These are phyloP conservation scores for Phialophora chinensis DNA, from an alignment of 2,329 filamentous ascomycete genomes.

Conservation along the genomic window DNA sequence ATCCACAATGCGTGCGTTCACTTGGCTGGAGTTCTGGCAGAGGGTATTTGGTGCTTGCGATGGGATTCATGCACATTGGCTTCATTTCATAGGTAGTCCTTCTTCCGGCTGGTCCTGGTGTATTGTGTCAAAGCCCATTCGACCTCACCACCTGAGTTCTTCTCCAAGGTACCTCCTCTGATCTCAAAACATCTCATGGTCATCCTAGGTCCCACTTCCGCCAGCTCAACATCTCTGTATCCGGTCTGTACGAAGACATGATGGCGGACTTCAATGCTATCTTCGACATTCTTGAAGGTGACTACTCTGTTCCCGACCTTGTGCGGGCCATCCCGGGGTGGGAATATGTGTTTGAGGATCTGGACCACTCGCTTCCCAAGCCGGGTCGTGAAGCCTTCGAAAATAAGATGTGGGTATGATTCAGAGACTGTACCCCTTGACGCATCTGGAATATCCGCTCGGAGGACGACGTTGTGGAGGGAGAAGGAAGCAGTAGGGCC, in stretches of 20 bases:
- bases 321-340: slow-evolving; percentile 78
- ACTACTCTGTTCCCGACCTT: slow-evolving; percentile 89
- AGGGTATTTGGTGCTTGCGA: slow-evolving; percentile 2
- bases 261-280: slow-evolving; percentile 86
- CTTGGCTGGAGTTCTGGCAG: neutral
- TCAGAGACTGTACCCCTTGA: slow-evolving; percentile 88
- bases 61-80: neutral
- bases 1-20: neutral
- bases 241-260: slow-evolving; percentile 94
- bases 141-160: slow-evolving; percentile 81
- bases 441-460: slow-evolving; percentile 89
- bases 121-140: slow-evolving; percentile 98
- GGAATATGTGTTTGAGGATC: slow-evolving; percentile 92
- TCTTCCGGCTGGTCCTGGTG: slow-evolving; percentile 90
- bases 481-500: slow-evolving; percentile 87
- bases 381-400: slow-evolving; percentile 86
- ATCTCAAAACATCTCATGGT: slow-evolving; percentile 98
- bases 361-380: slow-evolving; percentile 84
- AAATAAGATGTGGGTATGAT: slow-evolving; percentile 91
- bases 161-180: slow-evolving; percentile 85
- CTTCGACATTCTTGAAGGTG: slow-evolving; percentile 91
- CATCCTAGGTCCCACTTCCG: slow-evolving; percentile 91
- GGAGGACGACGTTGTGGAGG: slow-evolving; percentile 88
- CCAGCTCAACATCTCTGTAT: slow-evolving; percentile 85
- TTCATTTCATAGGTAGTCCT: slow-evolving; percentile 76